These are phyloP conservation scores for Ilex asprella DNA, from an alignment of 257 asterid species.

Conservation along the genomic window DNA sequence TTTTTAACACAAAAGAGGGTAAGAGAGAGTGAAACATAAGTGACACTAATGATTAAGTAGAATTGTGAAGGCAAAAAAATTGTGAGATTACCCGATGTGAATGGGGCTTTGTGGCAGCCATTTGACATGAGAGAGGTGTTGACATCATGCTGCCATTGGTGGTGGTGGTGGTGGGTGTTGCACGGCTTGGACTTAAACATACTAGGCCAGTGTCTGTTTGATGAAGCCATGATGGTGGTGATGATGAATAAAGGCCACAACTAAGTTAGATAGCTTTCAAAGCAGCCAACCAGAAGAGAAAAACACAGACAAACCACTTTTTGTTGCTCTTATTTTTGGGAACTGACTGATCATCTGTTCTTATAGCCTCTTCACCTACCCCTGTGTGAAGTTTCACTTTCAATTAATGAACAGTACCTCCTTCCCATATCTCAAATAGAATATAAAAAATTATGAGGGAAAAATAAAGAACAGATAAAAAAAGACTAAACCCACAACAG, in stretches of 20 bases:
- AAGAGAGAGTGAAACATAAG: too few species aligned
- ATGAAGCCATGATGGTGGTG: constrained; percentile 33
- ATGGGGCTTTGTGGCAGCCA: constrained; percentile 18
- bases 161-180: constrained; percentile 30
- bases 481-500: constrained; percentile 54
- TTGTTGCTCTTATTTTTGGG: constrained; percentile 1
- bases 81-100: constrained; percentile 26
- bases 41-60: background rate
- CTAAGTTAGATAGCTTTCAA: background rate
- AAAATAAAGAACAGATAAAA: constrained; percentile 4
- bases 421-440: background rate
- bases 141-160: constrained; percentile 67
- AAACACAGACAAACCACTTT: background rate
- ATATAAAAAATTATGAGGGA: background rate
- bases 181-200: constrained; percentile 61
- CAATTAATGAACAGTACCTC: constrained; percentile 5
- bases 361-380: constrained; percentile 21
- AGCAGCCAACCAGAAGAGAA: constrained; percentile 5
- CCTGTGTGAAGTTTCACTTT: constrained; percentile 11
- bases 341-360: constrained; percentile 17
- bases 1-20: too few species aligned
- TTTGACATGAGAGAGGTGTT: constrained; percentile 37
- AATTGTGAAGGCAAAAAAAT: background rate
- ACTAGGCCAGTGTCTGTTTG: constrained; percentile 64
- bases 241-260: background rate